Evolutionary conservation across 257 asterid genomes (phyloP).

Genomic region (Primulina tabacum): DNA sequence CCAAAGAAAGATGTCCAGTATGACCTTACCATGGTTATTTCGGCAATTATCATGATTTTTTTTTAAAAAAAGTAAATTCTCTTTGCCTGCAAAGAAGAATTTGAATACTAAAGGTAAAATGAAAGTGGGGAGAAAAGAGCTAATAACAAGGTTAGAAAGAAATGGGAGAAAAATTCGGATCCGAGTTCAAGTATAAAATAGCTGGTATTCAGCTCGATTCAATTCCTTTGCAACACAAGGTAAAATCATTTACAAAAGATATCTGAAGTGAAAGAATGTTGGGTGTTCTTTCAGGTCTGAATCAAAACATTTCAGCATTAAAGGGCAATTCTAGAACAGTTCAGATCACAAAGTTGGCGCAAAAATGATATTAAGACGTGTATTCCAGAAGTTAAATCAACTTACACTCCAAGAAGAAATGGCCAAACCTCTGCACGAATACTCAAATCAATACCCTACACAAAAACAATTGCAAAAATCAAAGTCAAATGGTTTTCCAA

Average conservation of each 20-base stretch:
- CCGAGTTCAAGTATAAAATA: neutral
- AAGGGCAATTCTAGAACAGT: neutral
- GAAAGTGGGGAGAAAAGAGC: neutral
- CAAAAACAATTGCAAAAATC: slow-evolving; percentile 20
- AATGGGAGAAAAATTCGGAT: neutral
- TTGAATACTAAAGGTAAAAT: neutral
- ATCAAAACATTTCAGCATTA: slow-evolving; percentile 1
- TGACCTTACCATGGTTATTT: neutral
- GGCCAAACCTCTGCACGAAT: slow-evolving; percentile 95
- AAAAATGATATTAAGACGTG: neutral
- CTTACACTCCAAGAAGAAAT: slow-evolving; percentile 97
- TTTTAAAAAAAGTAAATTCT: neutral
- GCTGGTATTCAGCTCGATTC: neutral
- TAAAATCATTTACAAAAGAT: too few species aligned
- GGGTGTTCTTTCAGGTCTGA: neutral
- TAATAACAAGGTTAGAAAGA: neutral
- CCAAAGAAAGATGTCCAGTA: neutral
- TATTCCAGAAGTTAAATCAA: slow-evolving; percentile 21
- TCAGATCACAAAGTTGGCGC: slow-evolving; percentile 16
- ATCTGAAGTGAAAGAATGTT: neutral
- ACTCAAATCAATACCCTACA: slow-evolving; percentile 88
- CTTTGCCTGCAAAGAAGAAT: neutral
- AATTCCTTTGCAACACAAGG: neutral
- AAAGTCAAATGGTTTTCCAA: slow-evolving; percentile 6
- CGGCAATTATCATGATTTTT: neutral